Base-by-base conservation (phyloP, 2,329 filamentous ascomycete species). In the Cadophora sp. region DNA sequence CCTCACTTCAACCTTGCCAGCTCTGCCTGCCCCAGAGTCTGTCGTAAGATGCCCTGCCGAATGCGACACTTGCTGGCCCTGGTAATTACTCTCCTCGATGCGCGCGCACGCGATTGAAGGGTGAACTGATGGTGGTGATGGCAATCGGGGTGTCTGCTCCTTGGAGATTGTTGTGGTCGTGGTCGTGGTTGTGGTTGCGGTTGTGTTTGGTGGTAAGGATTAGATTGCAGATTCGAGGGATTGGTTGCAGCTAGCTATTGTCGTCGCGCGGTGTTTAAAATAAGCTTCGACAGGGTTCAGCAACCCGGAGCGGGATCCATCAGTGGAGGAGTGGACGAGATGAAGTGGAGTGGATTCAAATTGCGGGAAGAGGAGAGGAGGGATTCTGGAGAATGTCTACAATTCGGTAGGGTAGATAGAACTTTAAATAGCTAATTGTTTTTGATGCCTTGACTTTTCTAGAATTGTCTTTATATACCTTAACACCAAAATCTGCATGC, bases 221-320 rank as follows among this genome's bases (percentile, higher is more conserved):
- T 58, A 11, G 36, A 27, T 14, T 24, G 33, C 36, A 41, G 20
- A 14, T n/a, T 4, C n/a, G n/a, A n/a, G n/a, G n/a, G n/a, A n/a
- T n/a, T n/a, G n/a, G n/a, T 50, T 27, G 47, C 47, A 24, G 51
- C 27, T 27, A 36, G 51, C 55, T 43, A 36, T 45, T 33, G 43
- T 60, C 36, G 55, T 58, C 39, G 30, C 24, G 27, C 16, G 33
- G 43, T 20, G 20, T 48, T 47, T 33, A 48, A 60, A 60, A 60
- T 60, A 60, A 60, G 58, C 58, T 47, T 60, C 41, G 58, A 60
- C 58, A 60, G 58, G 58, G 58, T 45, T 59, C 30, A 36, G 27
- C 7, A 58, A 1, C 27, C 27, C 6, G 27, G 27, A 30, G 24
- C 27, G 27, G 51, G 51, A 36, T 36, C 24, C 18, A 24, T 27